Conservation (phyloP, 2,329 filamentous ascomycete genomes). For the Paracorniculantispora psalliotae region DNA sequence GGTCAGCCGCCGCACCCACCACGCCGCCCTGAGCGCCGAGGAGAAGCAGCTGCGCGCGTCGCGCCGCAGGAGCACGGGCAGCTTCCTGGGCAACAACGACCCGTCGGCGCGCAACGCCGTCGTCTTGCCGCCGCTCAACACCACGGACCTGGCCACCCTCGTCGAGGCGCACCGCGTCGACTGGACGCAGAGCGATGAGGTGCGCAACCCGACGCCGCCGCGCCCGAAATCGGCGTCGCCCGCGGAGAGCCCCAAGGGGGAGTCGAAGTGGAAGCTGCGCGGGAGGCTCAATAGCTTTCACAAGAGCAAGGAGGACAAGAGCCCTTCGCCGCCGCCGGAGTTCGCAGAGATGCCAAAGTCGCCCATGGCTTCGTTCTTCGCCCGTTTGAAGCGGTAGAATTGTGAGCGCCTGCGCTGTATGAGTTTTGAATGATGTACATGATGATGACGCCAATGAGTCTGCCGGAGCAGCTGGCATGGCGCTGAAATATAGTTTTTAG, state of each 20-base stretch:
- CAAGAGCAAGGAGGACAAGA: constrained; percentile 25
- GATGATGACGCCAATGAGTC: not conserved
- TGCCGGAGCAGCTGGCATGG: not conserved
- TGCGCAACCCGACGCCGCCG: constrained; percentile 12
- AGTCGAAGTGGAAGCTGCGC: constrained; percentile 47
- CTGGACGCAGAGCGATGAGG: constrained; percentile 56
- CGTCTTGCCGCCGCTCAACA: not conserved
- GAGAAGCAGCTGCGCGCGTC: constrained; percentile 17
- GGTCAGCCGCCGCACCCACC: not conserved
- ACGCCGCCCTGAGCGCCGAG: constrained; percentile 1
- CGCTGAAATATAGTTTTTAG: constrained; percentile 7
- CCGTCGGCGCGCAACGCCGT: constrained; percentile 14
- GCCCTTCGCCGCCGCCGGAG: constrained; percentile 4
- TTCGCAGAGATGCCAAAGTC: constrained; percentile 24
- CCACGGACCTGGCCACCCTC: constrained; percentile 19
- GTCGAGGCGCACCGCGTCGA: constrained; percentile 42
- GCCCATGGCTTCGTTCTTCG: constrained; percentile 36
- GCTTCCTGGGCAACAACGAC: constrained; percentile 20
- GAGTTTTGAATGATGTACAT: constrained; percentile 7
- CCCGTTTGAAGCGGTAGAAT: constrained; percentile 38
- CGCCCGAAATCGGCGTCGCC: constrained; percentile 1
- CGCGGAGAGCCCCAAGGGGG: constrained; percentile 28
- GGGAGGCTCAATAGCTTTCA: constrained; percentile 34
- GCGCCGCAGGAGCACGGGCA: constrained; percentile 36
- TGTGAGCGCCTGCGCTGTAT: not conserved